These are phyloP conservation scores for Lumnitzera littorea DNA, from an alignment of 345 rosid genomes.

Conservation along the genomic window DNA sequence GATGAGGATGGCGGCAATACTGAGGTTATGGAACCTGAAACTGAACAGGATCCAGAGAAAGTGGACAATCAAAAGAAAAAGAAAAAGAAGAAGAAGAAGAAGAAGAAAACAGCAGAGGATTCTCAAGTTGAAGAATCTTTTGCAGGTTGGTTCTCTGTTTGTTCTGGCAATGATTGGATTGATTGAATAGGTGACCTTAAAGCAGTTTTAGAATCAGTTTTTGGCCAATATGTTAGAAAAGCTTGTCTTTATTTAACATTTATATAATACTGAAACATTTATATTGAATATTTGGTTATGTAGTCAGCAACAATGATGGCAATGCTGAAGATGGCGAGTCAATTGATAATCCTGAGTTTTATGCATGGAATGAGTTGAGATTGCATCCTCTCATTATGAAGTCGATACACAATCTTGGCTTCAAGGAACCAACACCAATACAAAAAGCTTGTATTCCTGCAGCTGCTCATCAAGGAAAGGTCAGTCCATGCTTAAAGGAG, in stretches of 20 bases:
- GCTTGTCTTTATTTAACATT: background rate
- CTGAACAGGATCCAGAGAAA: constrained; percentile 12
- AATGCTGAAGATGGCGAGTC: constrained; percentile 37
- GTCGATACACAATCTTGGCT: constrained; percentile 62
- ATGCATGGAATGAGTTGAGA: constrained; percentile 79
- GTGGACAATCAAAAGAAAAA: constrained; percentile 7
- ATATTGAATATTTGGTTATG: constrained; percentile 7
- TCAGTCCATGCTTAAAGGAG: constrained; percentile 19
- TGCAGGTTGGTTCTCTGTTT: constrained; percentile 39
- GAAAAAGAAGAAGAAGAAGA: constrained; percentile 40
- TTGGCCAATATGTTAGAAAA: too few relatives aligned
- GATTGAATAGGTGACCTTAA: too few relatives aligned
- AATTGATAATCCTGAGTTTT: constrained; percentile 46
- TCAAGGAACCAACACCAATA: constrained; percentile 87
- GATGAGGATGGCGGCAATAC: constrained; percentile 20
- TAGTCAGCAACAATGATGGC: constrained; percentile 28
- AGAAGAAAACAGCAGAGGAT: constrained; percentile 29
- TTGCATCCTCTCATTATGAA: constrained; percentile 79
- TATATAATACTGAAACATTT: constrained; percentile 1
- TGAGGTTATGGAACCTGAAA: constrained; percentile 21
- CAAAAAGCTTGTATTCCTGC: constrained; percentile 86
- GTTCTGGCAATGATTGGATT: background rate
- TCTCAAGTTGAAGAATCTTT: constrained; percentile 17
- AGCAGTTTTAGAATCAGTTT: too few relatives aligned
- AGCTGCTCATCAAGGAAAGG: constrained; percentile 96